Evolutionary conservation across 1,284 basidiomycete genomes (phyloP), one percentile per base, ranked within the genome.

Genomic region (Ceratobasidium sp.): DNA sequence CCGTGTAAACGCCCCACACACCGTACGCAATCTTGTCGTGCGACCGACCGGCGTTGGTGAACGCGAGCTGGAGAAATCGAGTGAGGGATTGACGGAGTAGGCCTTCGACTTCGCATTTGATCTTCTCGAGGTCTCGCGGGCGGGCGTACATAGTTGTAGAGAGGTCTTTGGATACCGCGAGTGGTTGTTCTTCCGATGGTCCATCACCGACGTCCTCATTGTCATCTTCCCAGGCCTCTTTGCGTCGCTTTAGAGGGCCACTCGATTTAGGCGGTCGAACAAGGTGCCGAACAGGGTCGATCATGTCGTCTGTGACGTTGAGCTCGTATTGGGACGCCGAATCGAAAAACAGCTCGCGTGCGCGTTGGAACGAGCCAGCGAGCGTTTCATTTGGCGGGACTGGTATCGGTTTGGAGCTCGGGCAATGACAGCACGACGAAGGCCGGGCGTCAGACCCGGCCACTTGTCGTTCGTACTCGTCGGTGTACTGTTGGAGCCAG

Each of bases 51-150:
- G 71, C 48, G 61, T 75, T 75, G 17, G 61, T 75, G 48, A 75
- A 75, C 46, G 71, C 59, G 12, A 75, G 48, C 61, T 75, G 71
- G 48, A 79, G 50, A 62, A 79, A 79, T 33, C 57, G 68, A 17
- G 66, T 79, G 33, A 79, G 78, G n/a, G 78, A 79, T 40, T 79
- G 66, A 1, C 74, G 74, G 42, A 79, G 74, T 46, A 76, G 52
- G 23, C 66, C 66, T 48, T 79, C 78, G 38, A 77, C 54, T 33
- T 79, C 78, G 66, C 48, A 56, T 28, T 70, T 69, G 59, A 76
- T 57, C 26, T 57, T 54, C 13, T 77, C 64, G 26, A 77, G 44
- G 7, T 44, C 50, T 10, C 44, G 50, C 13, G 66, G 74, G 15
- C 65, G 65, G 5, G 78, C 74, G 33, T 56, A 42, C 28, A 50